Conservation (phyloP, 2,329 filamentous ascomycete species). For the Davidsoniella virescens region DNA sequence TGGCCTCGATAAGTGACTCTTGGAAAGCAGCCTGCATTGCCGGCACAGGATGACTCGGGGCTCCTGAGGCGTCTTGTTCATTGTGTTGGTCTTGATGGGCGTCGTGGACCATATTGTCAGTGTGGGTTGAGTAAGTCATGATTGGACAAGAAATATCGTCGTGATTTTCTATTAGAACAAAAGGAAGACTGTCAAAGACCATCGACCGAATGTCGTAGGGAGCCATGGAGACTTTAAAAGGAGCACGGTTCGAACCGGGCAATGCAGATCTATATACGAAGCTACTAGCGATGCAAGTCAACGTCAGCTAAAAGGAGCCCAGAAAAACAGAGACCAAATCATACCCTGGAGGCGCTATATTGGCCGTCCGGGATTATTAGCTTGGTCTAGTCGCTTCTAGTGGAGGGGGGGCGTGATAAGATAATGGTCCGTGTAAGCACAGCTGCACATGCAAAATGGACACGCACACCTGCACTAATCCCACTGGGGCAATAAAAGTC, state of each 20-base stretch:
- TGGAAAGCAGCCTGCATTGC: constrained; percentile 69
- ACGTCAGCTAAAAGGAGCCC: constrained; percentile 10
- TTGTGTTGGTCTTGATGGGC: background rate
- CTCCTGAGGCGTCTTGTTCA: constrained; percentile 8
- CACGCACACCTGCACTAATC: constrained; percentile 1
- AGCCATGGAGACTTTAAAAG: constrained; percentile 11
- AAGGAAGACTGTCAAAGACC: constrained; percentile 11
- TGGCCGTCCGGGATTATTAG: constrained; percentile 7
- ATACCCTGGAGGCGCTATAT: constrained; percentile 10
- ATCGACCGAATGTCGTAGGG: constrained; percentile 11
- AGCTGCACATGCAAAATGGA: too few relatives aligned
- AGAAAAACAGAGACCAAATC: constrained; percentile 5
- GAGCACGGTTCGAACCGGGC: constrained; percentile 4
- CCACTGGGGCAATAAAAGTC: constrained; percentile 2
- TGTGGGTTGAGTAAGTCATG: constrained; percentile 6
- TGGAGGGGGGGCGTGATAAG: background rate
- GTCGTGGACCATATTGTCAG: constrained; percentile 7
- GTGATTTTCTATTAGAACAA: constrained; percentile 10
- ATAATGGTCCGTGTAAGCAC: constrained; percentile 9
- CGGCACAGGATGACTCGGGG: constrained; percentile 49
- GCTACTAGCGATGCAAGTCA: constrained; percentile 6
- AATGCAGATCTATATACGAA: constrained; percentile 12
- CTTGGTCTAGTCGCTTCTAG: constrained; percentile 11
- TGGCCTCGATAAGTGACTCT: constrained; percentile 55
- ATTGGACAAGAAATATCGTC: background rate